Conservation (phyloP, 129 eudicot genomes). For the Smallanthus sonchifolius region DNA sequence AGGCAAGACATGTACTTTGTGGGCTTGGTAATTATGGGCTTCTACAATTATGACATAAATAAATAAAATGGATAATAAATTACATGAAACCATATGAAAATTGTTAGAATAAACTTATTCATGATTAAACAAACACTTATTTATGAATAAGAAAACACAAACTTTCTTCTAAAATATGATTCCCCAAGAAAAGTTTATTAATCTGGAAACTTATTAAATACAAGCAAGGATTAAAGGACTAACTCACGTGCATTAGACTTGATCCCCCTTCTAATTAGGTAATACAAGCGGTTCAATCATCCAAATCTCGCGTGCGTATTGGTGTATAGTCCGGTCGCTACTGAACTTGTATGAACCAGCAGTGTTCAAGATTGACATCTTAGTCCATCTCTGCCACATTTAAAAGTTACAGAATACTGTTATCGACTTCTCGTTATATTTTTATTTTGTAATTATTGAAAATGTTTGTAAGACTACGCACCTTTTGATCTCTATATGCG, state of each 20-base stretch:
- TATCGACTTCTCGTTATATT: neutral
- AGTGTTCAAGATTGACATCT: slow-evolving; percentile 68
- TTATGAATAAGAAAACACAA: slow-evolving; percentile 15
- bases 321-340: slow-evolving; percentile 67
- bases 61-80: neutral
- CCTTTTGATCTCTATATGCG: slow-evolving; percentile 64
- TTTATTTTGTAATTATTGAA: neutral
- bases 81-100: slow-evolving; percentile 10
- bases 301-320: slow-evolving; percentile 68
- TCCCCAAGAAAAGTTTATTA: slow-evolving; percentile 13
- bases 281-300: slow-evolving; percentile 46
- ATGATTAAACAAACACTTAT: slow-evolving; percentile 12
- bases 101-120: neutral
- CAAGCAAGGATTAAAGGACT: slow-evolving; percentile 9
- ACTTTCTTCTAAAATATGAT: neutral
- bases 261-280: slow-evolving; percentile 30
- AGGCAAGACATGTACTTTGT: neutral
- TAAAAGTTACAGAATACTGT: neutral
- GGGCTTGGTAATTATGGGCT: neutral
- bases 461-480: slow-evolving; percentile 12
- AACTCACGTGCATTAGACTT: slow-evolving; percentile 17
- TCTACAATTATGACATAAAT: neutral
- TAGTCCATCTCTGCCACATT: slow-evolving; percentile 59
- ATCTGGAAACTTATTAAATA: neutral
- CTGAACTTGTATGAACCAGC: slow-evolving; percentile 70